A percentile compares a stretch with the other conserved stretches of the same genome.
Evolutionary conservation across 768 basidiomycete genomes (phyloP).

Genomic region (Xanthoconium stramineum): DNA sequence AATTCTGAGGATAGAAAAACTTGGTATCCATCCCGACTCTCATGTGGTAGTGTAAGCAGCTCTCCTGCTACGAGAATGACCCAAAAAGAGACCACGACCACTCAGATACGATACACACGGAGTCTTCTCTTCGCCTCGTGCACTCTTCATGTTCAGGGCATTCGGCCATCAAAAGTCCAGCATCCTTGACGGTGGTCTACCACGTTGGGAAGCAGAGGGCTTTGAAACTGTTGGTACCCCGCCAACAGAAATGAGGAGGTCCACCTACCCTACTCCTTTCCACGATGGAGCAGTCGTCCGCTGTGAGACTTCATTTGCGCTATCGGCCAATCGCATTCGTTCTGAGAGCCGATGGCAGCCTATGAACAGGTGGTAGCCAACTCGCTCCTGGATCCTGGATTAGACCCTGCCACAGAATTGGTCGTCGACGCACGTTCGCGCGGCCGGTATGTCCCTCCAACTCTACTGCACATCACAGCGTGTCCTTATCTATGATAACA

Average conservation of each 20-base stretch:
- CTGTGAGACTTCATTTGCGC: constrained; percentile 32
- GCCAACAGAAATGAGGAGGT: constrained; percentile 20
- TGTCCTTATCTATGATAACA: constrained; percentile 30
- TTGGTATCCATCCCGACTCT: constrained; percentile 69
- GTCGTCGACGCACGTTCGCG: constrained; percentile 85
- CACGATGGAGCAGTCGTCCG: constrained; percentile 50
- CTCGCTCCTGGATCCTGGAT: constrained; percentile 44
- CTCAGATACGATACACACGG: constrained; percentile 85
- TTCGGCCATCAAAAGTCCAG: constrained; percentile 87
- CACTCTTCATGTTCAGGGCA: constrained; percentile 90
- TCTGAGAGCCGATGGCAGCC: constrained; percentile 39
- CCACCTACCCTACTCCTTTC: constrained; percentile 51
- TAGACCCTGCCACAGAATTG: constrained; percentile 51
- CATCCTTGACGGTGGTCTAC: constrained; percentile 91
- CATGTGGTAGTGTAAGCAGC: constrained; percentile 76
- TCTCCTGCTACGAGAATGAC: background rate
- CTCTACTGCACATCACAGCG: background rate
- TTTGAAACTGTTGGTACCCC: constrained; percentile 44
- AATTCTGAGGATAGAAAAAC: constrained; percentile 45
- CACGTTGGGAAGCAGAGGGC: constrained; percentile 72
- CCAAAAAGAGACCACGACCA: constrained; percentile 9
- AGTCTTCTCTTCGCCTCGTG: constrained; percentile 89
- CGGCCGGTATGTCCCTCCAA: constrained; percentile 56
- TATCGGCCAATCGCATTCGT: constrained; percentile 31
- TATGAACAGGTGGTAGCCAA: constrained; percentile 83